Base-by-base conservation (phyloP, 352 stramenopile genomes). In the Phytopythium mirpurense region DNA sequence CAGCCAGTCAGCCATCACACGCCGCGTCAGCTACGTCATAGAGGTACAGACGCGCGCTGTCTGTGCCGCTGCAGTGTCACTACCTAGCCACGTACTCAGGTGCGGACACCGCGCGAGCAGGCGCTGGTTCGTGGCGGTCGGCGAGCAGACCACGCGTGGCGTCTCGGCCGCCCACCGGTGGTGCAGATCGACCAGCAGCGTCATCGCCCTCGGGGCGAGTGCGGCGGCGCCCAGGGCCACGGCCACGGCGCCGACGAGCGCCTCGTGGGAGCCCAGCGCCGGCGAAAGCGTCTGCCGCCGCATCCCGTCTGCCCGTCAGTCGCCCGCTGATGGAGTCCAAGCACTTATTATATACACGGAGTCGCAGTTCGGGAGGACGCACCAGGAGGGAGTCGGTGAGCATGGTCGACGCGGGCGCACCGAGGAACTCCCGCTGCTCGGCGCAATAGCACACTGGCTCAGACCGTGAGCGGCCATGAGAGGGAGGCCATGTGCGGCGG, bases 91-190 rank as follows among this genome's bases (percentile, higher is more conserved):
- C 35, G 12, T 54, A 77, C 68, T 71, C 47, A 86, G 54, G n/a
- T 72, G 69, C 3, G 49, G 52, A 34, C 75, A 86, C 3, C 65
- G 54, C 46, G 47, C 47, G 21, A 86, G 56, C 31, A 86, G 42
- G 8, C 38, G 56, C 35, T 65, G 57, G 52, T 81, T 86, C 52
- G 51, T 53, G 24, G 50, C 23, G 6, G 71, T 78, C 12, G 50
- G 48, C 26, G 57, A 50, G 70, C 72, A 86, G n/a, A 70, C 56
- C 38, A 86, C 63, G n/a, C 51, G 60, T 15, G 74, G 74, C 6
- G n/a, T 59, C 52, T 83, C 67, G 23, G 71, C 62, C 1, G 65
- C 68, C 46, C 76, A 32, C 12, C 55, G 56, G 57, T 66, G 69
- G 46, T 83, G 74, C 32, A 70, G 48, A 47, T 43, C 44, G 19